Conservation (phyloP, 805 yeast species). For the Blastobotrys attinorum region DNA sequence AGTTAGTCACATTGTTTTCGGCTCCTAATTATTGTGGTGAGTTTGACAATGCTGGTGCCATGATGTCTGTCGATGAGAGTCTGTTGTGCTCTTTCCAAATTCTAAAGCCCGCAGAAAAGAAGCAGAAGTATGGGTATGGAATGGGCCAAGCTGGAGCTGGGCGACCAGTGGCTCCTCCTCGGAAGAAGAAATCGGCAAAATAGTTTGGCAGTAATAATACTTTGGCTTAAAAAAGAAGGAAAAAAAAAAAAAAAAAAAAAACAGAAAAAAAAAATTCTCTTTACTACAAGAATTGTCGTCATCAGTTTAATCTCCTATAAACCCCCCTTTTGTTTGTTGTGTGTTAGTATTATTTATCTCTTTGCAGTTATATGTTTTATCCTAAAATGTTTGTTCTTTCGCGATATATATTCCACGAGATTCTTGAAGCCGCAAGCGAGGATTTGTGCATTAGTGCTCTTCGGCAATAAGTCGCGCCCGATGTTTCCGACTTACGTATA, state of each 20-base stretch:
- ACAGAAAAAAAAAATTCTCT: neutral
- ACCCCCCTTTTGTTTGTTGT: too few species aligned
- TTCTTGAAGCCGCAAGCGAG: too few species aligned
- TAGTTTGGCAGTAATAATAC: neutral
- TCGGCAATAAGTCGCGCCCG: too few species aligned
- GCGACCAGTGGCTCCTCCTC: conserved; percentile 53
- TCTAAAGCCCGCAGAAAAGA: conserved; percentile 96
- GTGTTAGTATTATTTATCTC: too few species aligned
- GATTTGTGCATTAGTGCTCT: too few species aligned
- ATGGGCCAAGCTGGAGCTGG: conserved; percentile 21
- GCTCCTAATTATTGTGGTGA: conserved; percentile 99
- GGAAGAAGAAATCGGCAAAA: conserved; percentile 34
- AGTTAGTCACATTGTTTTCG: conserved; percentile 86
- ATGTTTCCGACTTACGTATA: too few species aligned
- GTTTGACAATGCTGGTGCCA: conserved; percentile 98
- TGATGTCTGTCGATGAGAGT: conserved; percentile 98
- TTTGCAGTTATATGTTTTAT: too few species aligned
- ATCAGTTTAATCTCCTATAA: too few species aligned
- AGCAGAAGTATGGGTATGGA: conserved; percentile 53
- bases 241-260: neutral
- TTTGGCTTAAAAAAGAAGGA: neutral
- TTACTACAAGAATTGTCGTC: too few species aligned
- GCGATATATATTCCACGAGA: too few species aligned
- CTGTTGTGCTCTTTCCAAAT: conserved; percentile 86
- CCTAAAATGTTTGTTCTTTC: too few species aligned